phyloP scores from a whole-genome alignment of 1,284 basidiomycete species.

The Cutaneotrichosporon curvatum region DNA sequence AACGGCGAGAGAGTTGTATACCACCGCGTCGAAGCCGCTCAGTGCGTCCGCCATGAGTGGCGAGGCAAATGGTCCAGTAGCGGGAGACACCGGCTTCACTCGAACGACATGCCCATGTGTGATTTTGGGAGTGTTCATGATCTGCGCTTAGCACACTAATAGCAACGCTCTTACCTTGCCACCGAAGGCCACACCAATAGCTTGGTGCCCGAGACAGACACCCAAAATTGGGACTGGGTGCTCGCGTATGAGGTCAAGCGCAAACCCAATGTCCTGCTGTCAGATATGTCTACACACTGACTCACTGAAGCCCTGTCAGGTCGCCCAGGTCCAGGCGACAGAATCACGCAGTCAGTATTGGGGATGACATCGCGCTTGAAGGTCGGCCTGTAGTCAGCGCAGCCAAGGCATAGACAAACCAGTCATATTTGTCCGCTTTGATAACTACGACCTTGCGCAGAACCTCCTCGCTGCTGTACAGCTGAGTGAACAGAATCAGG shows the following conservation, averaged over 20 bases:
- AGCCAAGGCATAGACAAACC: constrained; percentile 21
- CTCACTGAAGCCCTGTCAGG: constrained; percentile 40
- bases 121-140: constrained; percentile 43
- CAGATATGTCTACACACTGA: not conserved
- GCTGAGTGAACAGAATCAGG: constrained; percentile 43
- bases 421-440: constrained; percentile 43
- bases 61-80: constrained; percentile 31
- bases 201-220: constrained; percentile 88
- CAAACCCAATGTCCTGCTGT: constrained; percentile 44
- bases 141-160: constrained; percentile 38
- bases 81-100: constrained; percentile 44
- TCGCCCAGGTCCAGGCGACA: constrained; percentile 46
- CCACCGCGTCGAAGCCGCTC: constrained; percentile 60
- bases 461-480: constrained; percentile 41
- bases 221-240: constrained; percentile 44
- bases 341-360: constrained; percentile 45
- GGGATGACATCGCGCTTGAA: constrained; percentile 38
- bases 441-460: constrained; percentile 44
- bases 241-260: constrained; percentile 34
- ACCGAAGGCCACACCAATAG: constrained; percentile 71
- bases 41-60: constrained; percentile 9
- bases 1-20: constrained; percentile 60
- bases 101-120: constrained; percentile 70
- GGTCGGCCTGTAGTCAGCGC: constrained; percentile 28
- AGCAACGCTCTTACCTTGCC: constrained; percentile 52